Conservation (phyloP, 257 asterid species). For the Solanum pinnatisectum region DNA sequence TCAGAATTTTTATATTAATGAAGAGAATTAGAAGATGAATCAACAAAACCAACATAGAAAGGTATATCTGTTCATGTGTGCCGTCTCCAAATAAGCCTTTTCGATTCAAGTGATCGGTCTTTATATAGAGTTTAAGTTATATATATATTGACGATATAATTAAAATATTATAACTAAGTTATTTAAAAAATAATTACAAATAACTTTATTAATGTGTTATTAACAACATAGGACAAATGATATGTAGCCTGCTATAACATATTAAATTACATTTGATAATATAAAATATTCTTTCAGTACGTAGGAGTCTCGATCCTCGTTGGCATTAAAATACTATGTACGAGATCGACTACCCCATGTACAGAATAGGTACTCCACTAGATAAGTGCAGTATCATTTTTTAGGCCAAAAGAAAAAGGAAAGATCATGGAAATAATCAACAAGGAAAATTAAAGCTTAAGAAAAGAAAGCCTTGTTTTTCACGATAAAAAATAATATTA, state of each 20-base stretch:
- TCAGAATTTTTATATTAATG: background rate
- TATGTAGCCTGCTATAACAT: background rate
- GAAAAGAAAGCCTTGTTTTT: background rate
- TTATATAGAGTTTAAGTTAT: background rate
- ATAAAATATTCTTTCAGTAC: background rate
- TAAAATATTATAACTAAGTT: background rate
- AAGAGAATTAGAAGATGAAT: background rate
- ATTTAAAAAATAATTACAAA: background rate
- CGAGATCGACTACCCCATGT: background rate
- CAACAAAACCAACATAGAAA: background rate
- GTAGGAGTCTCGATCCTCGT: background rate
- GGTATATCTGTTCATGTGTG: constrained; percentile 5
- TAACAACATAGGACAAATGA: background rate
- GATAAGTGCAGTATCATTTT: background rate
- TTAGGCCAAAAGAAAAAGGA: background rate
- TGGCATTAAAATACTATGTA: background rate
- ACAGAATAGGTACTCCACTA: background rate
- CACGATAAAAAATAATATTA: background rate
- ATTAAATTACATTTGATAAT: background rate
- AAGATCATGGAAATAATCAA: background rate
- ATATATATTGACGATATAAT: background rate
- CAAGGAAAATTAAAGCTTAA: background rate
- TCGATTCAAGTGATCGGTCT: background rate
- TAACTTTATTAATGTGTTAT: background rate
- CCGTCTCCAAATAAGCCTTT: background rate